These are phyloP conservation scores for Rhodotorula diobovata DNA, from an alignment of 768 basidiomycete genomes.

Conservation along the genomic window DNA sequence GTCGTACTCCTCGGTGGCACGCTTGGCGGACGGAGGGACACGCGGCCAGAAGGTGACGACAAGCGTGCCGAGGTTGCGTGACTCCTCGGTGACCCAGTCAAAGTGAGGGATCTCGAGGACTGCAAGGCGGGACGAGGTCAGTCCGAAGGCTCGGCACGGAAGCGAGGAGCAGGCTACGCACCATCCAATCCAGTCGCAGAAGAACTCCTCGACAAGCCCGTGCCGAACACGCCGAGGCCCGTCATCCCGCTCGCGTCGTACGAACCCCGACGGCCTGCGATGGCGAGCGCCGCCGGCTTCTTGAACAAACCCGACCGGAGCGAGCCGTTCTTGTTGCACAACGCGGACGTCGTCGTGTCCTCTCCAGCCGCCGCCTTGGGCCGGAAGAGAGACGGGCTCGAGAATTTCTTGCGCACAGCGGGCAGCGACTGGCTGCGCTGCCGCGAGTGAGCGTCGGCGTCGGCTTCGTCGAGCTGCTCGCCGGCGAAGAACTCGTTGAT, in stretches of 20 bases:
- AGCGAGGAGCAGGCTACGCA: constrained; percentile 1
- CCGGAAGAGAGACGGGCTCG: constrained; percentile 3
- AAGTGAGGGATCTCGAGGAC: constrained; percentile 48
- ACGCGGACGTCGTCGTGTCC: background rate
- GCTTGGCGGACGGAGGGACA: background rate
- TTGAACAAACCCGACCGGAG: constrained; percentile 22
- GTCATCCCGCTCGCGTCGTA: constrained; percentile 12
- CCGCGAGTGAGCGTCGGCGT: background rate
- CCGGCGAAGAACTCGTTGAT: constrained; percentile 36
- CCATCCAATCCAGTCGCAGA: constrained; percentile 42
- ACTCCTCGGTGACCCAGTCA: constrained; percentile 67
- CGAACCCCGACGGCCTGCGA: constrained; percentile 5
- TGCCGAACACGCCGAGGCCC: constrained; percentile 8
- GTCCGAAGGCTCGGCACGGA: background rate
- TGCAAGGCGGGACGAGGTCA: background rate
- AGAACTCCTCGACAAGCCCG: constrained; percentile 41
- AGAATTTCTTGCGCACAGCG: constrained; percentile 9
- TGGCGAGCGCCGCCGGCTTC: constrained; percentile 4
- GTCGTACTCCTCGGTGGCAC: constrained; percentile 2
- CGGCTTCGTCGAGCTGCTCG: background rate
- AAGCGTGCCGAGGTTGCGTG: constrained; percentile 76
- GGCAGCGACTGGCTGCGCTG: background rate
- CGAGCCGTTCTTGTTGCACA: constrained; percentile 13
- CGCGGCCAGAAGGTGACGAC: constrained; percentile 62
- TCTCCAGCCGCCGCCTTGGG: background rate